Base-by-base conservation (phyloP, 306 rosid genomes). In the Vigna nakashimae region DNA sequence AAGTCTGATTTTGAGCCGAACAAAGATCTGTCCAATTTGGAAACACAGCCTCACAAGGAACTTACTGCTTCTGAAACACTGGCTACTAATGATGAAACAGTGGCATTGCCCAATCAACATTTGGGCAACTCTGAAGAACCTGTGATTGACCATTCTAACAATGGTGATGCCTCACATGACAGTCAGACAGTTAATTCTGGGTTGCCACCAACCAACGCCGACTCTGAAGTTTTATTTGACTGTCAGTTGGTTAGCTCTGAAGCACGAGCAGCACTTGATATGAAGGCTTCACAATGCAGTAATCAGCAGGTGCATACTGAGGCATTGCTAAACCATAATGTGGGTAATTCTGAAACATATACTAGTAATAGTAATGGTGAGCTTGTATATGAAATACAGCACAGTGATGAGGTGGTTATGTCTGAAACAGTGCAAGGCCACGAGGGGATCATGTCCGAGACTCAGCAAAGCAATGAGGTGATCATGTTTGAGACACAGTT, bases 61-160 rank as follows among this genome's bases (percentile, higher is more conserved):
- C 49, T 57, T 71, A 66, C 75, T 15, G n/a, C 65, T 7, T 57
- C 84, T 65, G 84, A 82, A 24, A 58, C 46, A 73, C 71, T 65
- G 63, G 71, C 50, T 57, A 64, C 77, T 48, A 32, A n/a, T 64
- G 86, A 43, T 42, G 86, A 79, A 59, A 77, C 34, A 11, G 84
- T 15, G 46, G 24, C 70, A 42, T 17, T 73, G 13, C 71, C 77
- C 15, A 34, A 59, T 68, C 65, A 57, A 38, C 77, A 78, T 63
- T 50, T 49, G 69, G 56, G 56, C 17, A 66, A 69, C 52, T 18
- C 69, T 12, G 18, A 59, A 70, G 69, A 70, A 70, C 76, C 38
- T 74, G 42, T 38, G 6, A 22, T 59, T 53, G 51, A 75, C 22
- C 82, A 71, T 30, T 18, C 38, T 1, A 22, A 7, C 50, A 64